Base-by-base conservation (phyloP, 1,284 basidiomycete species). In the Ceratobasidium theobromae region DNA sequence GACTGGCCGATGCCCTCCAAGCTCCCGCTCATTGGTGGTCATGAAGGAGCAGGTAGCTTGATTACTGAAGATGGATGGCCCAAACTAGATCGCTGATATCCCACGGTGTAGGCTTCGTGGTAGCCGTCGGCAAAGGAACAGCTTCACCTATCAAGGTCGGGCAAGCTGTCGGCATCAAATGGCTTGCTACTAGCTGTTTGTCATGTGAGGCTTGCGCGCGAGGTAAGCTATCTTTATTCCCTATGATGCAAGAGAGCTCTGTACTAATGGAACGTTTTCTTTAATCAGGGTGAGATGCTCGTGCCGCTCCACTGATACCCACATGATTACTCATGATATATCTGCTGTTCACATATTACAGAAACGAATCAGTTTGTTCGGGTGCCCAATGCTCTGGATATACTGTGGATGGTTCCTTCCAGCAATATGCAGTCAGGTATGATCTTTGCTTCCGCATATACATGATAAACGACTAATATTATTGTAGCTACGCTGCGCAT, bases 81-180 rank as follows among this genome's bases (percentile, higher is more conserved):
- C 18, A 11, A 14, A 6, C 6, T 6, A 9, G 43, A 11, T 45
- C 18, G 38, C 58, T n/a, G 45, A 35, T 57, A 21, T 45, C 18
- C 48, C 49, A 35, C 40, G 73, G 77, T 52, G 76, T 76, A 4
- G 79, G 79, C 52, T 72, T 82, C 57, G 78, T 95, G 66, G 88
- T 95, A 41, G 91, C 90, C 40, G 88, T 95, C 72, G 91, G 86
- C 49, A 79, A 82, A 23, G 68, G 81, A 66, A 85, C 85, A 8
- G 83, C 84, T 1, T 83, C 88, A 69, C 81, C 86, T 71, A 74
- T 80, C 72, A 78, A 79, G 71, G 69, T 93, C 30, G 91, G 93
- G 25, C 86, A 93, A 70, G 83, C 88, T 12, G 93, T 95, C 51
- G 93, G 93, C 5, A 86, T 96, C 80, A 95, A 95, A 75, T 91